Evolutionary conservation across 345 rosid species (phyloP).

Genomic region (Sonneratia caseolaris): DNA sequence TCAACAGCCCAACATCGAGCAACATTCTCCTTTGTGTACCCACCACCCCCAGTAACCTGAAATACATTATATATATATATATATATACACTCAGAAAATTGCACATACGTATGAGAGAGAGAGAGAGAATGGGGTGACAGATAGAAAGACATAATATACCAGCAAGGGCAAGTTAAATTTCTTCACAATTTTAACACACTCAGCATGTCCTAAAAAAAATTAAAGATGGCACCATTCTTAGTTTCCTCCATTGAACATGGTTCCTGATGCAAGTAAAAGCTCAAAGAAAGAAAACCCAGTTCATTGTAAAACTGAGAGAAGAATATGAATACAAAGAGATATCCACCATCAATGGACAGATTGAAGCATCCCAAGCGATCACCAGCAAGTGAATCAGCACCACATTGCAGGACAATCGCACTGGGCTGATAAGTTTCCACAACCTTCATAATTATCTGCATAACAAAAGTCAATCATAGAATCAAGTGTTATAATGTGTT

Average conservation of each 20-base stretch:
- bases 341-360: constrained; percentile 94
- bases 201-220: constrained; percentile 72
- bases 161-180: constrained; percentile 80
- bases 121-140: not conserved
- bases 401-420: constrained; percentile 92
- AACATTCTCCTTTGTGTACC: constrained; percentile 95
- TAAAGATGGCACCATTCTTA: constrained; percentile 3
- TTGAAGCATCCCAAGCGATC: constrained; percentile 97
- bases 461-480: constrained; percentile 12
- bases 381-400: constrained; percentile 98
- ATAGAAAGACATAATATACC: constrained; percentile 32
- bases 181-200: constrained; percentile 91
- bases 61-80: not conserved
- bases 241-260: not conserved
- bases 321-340: constrained; percentile 36
- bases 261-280: not conserved
- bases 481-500: constrained; percentile 3
- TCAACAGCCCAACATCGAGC: constrained; percentile 99
- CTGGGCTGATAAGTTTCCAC: constrained; percentile 90
- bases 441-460: constrained; percentile 74
- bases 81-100: not conserved
- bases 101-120: not conserved
- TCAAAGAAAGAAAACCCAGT: not conserved
- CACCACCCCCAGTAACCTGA: constrained; percentile 99
- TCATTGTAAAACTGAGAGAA: constrained; percentile 4